phyloP scores from a whole-genome alignment of 106 monocot genomes.

The Apostasia shenzhenica region DNA sequence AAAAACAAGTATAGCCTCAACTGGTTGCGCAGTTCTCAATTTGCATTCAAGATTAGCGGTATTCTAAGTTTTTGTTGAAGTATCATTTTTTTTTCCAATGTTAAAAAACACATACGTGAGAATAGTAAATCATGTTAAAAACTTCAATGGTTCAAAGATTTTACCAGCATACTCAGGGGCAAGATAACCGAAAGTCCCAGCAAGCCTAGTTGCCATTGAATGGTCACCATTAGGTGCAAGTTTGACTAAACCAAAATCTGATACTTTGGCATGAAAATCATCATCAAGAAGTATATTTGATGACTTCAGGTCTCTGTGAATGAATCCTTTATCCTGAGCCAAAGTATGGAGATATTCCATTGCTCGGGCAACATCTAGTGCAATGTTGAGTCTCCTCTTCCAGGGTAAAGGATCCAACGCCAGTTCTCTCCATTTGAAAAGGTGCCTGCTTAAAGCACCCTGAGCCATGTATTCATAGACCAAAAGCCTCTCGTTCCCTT shows the following conservation, averaged over 20 bases:
- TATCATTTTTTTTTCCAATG: too few species aligned
- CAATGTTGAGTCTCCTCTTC: slow-evolving; percentile 54
- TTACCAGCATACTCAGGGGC: slow-evolving; percentile 75
- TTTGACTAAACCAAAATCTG: slow-evolving; percentile 64
- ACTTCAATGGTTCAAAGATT: too few species aligned
- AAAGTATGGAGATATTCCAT: slow-evolving; percentile 69
- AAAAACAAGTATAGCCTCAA: too few species aligned
- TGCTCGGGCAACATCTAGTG: slow-evolving; percentile 56
- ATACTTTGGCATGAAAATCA: slow-evolving; percentile 49
- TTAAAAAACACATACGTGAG: too few species aligned
- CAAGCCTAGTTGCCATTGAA: slow-evolving; percentile 52
- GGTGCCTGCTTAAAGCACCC: slow-evolving; percentile 56
- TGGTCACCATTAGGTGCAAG: slow-evolving; percentile 55
- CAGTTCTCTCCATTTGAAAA: slow-evolving; percentile 41
- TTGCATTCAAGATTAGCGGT: too few species aligned
- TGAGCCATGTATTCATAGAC: slow-evolving; percentile 68
- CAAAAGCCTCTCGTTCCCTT: slow-evolving; percentile 46
- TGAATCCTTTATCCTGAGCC: slow-evolving; percentile 44
- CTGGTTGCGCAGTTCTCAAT: too few species aligned
- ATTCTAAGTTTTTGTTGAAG: too few species aligned
- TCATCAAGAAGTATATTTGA: slow-evolving; percentile 60
- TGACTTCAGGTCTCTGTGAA: slow-evolving; percentile 62
- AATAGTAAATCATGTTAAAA: too few species aligned
- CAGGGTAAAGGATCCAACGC: slow-evolving; percentile 41
- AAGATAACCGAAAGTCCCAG: slow-evolving; percentile 66